A percentile compares a stretch with the other conserved stretches of the same genome.
These are phyloP conservation scores for Candida sojae DNA, from an alignment of 1,139 yeast species.

Conservation along the genomic window DNA sequence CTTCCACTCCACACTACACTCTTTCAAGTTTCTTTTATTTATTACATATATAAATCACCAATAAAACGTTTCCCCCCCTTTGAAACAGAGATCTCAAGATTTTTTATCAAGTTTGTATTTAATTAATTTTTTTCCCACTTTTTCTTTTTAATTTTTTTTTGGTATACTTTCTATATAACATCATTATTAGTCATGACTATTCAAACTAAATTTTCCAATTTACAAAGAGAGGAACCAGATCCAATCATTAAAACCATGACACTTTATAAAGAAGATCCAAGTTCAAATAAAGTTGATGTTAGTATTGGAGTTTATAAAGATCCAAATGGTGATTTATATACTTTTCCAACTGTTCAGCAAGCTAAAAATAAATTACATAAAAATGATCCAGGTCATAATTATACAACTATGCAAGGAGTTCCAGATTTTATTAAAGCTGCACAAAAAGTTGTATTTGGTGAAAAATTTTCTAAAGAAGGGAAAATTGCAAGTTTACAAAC, in stretches of 20 bases:
- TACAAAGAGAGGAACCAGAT: conserved; percentile 32
- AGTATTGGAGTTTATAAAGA: conserved; percentile 48
- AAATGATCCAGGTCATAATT: conserved; percentile 46
- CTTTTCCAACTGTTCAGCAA: conserved; percentile 38
- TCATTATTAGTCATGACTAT: conserved; percentile 22
- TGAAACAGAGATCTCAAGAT: no score
- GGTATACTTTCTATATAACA: not conserved
- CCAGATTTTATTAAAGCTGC: conserved; percentile 42
- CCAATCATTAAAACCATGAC: conserved; percentile 38
- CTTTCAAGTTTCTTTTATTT: no score
- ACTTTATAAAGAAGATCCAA: conserved; percentile 27
- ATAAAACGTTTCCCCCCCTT: no score
- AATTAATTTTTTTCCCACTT: no score
- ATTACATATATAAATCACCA: no score
- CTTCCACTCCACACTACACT: no score
- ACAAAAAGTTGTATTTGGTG: conserved; percentile 36
- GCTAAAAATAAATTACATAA: conserved; percentile 34
- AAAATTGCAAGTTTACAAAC: conserved; percentile 42
- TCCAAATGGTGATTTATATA: conserved; percentile 35
- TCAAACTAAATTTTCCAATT: conserved; percentile 25
- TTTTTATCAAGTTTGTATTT: no score
- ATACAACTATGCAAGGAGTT: conserved; percentile 45
- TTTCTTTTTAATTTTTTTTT: no score
- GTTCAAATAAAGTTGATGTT: conserved; percentile 38
- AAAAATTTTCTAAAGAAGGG: conserved; percentile 21